Evolutionary conservation across 2,329 filamentous ascomycete genomes (phyloP).

Genomic region (Nigrospora osmanthi): DNA sequence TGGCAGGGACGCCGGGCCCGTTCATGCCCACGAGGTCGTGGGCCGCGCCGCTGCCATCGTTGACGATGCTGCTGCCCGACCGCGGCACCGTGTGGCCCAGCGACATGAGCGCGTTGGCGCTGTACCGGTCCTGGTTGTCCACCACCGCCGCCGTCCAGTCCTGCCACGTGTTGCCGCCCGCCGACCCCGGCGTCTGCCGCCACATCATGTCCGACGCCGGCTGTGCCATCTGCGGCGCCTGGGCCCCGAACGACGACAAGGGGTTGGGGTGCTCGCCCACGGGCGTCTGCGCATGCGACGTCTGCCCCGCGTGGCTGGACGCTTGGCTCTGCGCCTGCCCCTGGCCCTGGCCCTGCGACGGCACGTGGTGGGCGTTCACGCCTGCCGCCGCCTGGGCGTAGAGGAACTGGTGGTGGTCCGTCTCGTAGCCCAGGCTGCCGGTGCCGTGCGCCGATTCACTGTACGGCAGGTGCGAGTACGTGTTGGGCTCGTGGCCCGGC

Average conservation of each 20-base stretch:
- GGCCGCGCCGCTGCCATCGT: slow-evolving; percentile 9
- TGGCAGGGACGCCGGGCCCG: slow-evolving; percentile 2
- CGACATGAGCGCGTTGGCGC: slow-evolving; percentile 39
- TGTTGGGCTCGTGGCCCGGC: slow-evolving; percentile 12
- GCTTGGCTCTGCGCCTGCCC: slow-evolving; percentile 9
- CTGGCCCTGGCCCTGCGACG: slow-evolving; percentile 16
- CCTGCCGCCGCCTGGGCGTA: slow-evolving; percentile 18
- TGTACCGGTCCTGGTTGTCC: slow-evolving; percentile 40
- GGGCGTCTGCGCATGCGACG: slow-evolving; percentile 10
- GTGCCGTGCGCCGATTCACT: slow-evolving; percentile 13
- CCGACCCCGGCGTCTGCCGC: slow-evolving; percentile 19
- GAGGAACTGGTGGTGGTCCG: slow-evolving; percentile 14
- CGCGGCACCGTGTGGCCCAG: slow-evolving; percentile 24
- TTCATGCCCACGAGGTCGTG: slow-evolving; percentile 13
- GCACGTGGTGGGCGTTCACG: slow-evolving; percentile 15
- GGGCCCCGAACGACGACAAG: slow-evolving; percentile 18
- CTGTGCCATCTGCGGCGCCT: slow-evolving; percentile 19
- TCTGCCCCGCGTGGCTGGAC: background rate
- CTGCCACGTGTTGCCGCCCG: slow-evolving; percentile 39
- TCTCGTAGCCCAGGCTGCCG: slow-evolving; percentile 16
- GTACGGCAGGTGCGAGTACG: slow-evolving; percentile 18
- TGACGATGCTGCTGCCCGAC: slow-evolving; percentile 6
- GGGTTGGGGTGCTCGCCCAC: slow-evolving; percentile 15
- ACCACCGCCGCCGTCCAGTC: slow-evolving; percentile 46
- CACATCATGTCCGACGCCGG: slow-evolving; percentile 15